A percentile compares a stretch with the other conserved stretches of the same genome.
Conservation (phyloP, 2,329 filamentous ascomycete species). For the Paecilomyces variotii region DNA sequence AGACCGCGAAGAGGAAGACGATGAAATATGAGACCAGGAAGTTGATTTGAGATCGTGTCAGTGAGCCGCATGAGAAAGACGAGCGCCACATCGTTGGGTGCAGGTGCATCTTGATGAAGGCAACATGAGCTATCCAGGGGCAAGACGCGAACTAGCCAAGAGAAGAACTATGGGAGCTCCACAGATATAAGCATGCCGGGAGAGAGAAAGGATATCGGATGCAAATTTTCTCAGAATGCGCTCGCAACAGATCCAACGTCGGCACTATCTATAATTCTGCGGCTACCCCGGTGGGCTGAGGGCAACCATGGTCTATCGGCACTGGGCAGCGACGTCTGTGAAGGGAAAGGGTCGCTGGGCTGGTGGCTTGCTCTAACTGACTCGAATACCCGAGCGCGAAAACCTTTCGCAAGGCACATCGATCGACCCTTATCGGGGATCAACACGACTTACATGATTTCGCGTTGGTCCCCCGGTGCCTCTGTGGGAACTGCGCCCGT, state of each 20-base stretch:
- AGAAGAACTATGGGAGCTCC: neutral
- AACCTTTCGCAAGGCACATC: neutral
- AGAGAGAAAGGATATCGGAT: neutral
- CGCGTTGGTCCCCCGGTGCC: neutral
- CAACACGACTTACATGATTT: neutral
- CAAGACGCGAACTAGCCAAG: neutral
- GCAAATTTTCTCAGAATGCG: neutral
- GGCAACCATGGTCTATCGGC: neutral
- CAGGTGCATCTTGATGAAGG: neutral
- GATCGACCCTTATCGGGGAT: neutral
- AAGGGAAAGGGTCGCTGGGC: neutral
- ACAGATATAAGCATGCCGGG: neutral
- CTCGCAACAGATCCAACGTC: neutral
- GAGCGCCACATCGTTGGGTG: neutral
- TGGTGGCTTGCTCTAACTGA: no score
- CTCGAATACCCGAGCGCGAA: neutral
- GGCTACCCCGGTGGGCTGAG: neutral
- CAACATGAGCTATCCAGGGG: neutral
- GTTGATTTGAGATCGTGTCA: neutral
- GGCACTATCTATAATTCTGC: neutral
- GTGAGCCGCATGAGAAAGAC: neutral
- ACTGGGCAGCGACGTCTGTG: neutral
- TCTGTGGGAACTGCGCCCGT: neutral
- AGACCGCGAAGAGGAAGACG: slow-evolving; percentile 12
- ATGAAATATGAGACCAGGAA: slow-evolving; percentile 1